Conservation (phyloP, 768 basidiomycete genomes). For the Russula brevipes region DNA sequence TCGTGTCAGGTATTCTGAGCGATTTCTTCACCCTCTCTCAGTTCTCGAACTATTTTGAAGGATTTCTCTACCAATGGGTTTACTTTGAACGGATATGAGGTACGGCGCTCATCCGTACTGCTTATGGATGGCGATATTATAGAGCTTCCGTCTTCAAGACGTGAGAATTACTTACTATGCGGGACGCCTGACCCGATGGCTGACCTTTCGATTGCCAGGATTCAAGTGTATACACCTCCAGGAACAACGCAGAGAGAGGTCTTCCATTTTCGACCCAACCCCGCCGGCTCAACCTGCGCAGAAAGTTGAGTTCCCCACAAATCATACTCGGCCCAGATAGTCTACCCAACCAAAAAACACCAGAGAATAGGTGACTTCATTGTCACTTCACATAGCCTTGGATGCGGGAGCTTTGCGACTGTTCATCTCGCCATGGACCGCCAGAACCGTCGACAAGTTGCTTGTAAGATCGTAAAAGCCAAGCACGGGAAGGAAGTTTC, state of each 20-base stretch:
- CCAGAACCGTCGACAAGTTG: slow-evolving; percentile 61
- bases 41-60: slow-evolving; percentile 34
- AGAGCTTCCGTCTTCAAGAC: slow-evolving; percentile 60
- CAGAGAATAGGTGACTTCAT: slow-evolving; percentile 62
- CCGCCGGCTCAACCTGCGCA: slow-evolving; percentile 49
- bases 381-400: slow-evolving; percentile 75
- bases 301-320: slow-evolving; percentile 40
- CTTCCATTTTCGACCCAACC: slow-evolving; percentile 55
- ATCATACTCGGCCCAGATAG: not conserved
- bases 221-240: slow-evolving; percentile 62
- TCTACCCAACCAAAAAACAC: not conserved
- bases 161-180: slow-evolving; percentile 33
- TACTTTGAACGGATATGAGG: slow-evolving; percentile 60
- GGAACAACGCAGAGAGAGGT: slow-evolving; percentile 48
- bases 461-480: slow-evolving; percentile 74
- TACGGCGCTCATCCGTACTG: slow-evolving; percentile 62
- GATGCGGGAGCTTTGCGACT: slow-evolving; percentile 76
- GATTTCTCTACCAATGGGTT: slow-evolving; percentile 77
- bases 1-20: slow-evolving; percentile 60
- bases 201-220: slow-evolving; percentile 34
- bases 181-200: not conserved
- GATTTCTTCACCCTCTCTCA: not conserved
- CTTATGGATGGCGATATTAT: slow-evolving; percentile 73
- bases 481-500: slow-evolving; percentile 54
- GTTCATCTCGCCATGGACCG: slow-evolving; percentile 75